Base-by-base conservation (phyloP, 2,329 filamentous ascomycete species). In the Arthrinium phaeospermum region DNA sequence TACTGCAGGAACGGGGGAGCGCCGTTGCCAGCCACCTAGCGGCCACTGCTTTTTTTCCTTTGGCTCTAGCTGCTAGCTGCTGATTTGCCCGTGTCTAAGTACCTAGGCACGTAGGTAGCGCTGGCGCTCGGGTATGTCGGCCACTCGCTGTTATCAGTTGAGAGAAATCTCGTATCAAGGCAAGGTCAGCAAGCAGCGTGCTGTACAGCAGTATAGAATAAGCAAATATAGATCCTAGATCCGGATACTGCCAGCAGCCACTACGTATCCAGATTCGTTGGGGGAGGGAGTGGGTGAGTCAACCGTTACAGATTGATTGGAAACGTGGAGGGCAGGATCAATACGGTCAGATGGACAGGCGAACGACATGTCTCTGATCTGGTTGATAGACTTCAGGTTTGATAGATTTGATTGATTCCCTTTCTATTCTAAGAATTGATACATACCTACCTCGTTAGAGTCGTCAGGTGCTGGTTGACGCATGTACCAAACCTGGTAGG, bases 1-100 rank as follows among this genome's bases (percentile, higher is more conserved):
- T 68, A 68, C 67, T 68, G 67, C 67, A 68, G 67, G 67, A 68
- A 68, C 67, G 46, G 67, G 67, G 67, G 44, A 34, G 14, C n/a
- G 30, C 67, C 67, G 67, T 68, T 68, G 67, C 44, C 41, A 68
- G 44, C 67, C 67, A 47, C 44, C 27, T 22, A 37, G 53, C 53
- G 53, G 22, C 30, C 53, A 61, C 53, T 37, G 53, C 53, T 10
- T 61, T 34, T 53, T 22, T 34, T 22, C 30, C 53, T 3, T 19
- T 34, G 5, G 5, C 53, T 22, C 53, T 61, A 41, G 37, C 4
- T 3, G 53, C 53, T 57, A 41, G 37, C 37, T 41, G 37, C 53
- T 34, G 53, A 57, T 57, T 57, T 57, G 53, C 27, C 30, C 53
- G 12, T n/a, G n/a, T 53, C 53, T 1, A 34, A 6, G 34, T 64